A percentile compares a stretch with the other conserved stretches of the same genome.
phyloP scores from a whole-genome alignment of 148 eudicot species.

The Polygonum aviculare region DNA sequence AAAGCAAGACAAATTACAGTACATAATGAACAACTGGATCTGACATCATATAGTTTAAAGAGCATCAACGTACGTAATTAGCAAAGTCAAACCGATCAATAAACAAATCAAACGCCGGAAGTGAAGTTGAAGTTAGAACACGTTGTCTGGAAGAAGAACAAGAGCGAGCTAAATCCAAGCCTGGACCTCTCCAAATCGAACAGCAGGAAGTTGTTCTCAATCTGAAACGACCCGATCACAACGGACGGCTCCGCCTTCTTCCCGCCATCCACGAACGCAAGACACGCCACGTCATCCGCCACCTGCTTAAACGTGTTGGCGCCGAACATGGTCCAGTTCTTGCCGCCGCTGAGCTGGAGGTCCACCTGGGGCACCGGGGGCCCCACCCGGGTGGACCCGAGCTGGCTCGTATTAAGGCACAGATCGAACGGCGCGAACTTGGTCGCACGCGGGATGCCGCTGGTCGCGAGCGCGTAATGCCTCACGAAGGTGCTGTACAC shows the following conservation, averaged over 20 bases:
- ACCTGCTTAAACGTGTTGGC: conserved; percentile 29
- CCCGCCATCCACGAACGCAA: conserved; percentile 42
- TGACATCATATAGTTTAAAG: background rate
- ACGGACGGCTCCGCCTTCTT: conserved; percentile 17
- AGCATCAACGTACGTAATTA: background rate
- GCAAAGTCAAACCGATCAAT: background rate
- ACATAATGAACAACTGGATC: background rate
- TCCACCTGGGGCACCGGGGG: conserved; percentile 26
- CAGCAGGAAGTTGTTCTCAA: conserved; percentile 34
- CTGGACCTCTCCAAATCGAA: conserved; percentile 30
- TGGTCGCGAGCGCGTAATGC: background rate
- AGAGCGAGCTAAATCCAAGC: conserved; percentile 36
- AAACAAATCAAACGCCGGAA: conserved; percentile 4
- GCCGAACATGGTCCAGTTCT: conserved; percentile 37
- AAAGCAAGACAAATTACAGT: background rate
- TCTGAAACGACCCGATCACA: conserved; percentile 35
- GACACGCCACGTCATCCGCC: conserved; percentile 24
- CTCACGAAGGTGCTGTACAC: conserved; percentile 10
- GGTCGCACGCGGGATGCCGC: conserved; percentile 10
- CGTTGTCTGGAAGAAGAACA: conserved; percentile 27
- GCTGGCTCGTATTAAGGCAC: conserved; percentile 21
- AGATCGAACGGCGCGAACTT: conserved; percentile 29
- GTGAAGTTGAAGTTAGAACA: conserved; percentile 41
- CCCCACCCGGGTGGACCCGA: conserved; percentile 22
- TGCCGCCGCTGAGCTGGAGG: conserved; percentile 25